phyloP scores from a whole-genome alignment of 2,329 filamentous ascomycete species.

The Fusarium pseudograminearum region DNA sequence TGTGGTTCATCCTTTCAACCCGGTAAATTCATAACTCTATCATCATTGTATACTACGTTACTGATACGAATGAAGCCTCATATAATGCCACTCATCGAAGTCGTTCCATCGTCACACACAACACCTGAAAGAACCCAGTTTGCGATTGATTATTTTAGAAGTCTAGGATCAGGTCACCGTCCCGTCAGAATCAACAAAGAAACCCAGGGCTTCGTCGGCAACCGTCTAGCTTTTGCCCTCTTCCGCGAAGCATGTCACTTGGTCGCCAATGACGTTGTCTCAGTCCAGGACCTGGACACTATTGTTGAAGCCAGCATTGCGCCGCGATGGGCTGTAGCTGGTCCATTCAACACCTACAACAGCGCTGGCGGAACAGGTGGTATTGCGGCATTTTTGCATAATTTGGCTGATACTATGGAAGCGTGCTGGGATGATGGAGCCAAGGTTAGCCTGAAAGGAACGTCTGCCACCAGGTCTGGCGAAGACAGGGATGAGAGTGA shows the following conservation, averaged over 20 bases:
- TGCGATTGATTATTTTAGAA: slow-evolving; percentile 28
- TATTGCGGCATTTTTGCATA: slow-evolving; percentile 34
- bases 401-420: slow-evolving; percentile 35
- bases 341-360: slow-evolving; percentile 43
- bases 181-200: slow-evolving; percentile 39
- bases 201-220: slow-evolving; percentile 33
- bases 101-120: slow-evolving; percentile 32
- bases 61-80: slow-evolving; percentile 19
- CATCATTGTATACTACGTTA: fast-evolving
- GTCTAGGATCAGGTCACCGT: slow-evolving; percentile 28
- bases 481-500: background rate
- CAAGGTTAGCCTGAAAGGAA: slow-evolving; percentile 21
- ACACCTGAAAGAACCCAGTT: slow-evolving; percentile 16
- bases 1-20: slow-evolving; percentile 40
- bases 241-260: slow-evolving; percentile 37
- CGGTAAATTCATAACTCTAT: background rate
- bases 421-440: slow-evolving; percentile 33
- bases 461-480: background rate
- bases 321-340: slow-evolving; percentile 39
- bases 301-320: slow-evolving; percentile 45
- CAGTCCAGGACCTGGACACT: slow-evolving; percentile 49
- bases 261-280: slow-evolving; percentile 23
- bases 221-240: slow-evolving; percentile 31
- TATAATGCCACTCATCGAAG: slow-evolving; percentile 39
- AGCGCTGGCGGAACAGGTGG: slow-evolving; percentile 38